Conservation (phyloP, 768 basidiomycete genomes). For the Boletus rubroflammeus region DNA sequence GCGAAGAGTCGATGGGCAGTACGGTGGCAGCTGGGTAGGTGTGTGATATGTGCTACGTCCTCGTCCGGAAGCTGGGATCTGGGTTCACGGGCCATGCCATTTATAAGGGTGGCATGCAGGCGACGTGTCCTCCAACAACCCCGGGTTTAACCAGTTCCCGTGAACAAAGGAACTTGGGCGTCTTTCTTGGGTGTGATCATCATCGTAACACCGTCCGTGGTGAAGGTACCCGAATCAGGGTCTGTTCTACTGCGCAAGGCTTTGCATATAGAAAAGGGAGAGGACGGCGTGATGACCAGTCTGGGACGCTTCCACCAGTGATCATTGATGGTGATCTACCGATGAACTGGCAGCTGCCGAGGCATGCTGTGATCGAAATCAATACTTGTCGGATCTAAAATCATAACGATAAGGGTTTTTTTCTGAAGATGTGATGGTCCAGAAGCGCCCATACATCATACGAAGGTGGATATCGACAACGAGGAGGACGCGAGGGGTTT, state of each 20-base stretch:
- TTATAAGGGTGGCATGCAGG: conserved; percentile 12
- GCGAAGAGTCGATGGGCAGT: conserved; percentile 1
- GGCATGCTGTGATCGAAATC: neutral
- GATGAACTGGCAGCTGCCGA: neutral
- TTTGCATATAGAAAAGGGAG: neutral
- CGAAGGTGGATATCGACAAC: neutral
- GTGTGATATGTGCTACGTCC: neutral
- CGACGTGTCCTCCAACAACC: neutral
- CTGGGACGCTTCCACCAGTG: neutral
- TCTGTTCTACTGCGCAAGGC: neutral
- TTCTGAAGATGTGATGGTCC: neutral
- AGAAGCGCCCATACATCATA: conserved; percentile 4
- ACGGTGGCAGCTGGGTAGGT: neutral
- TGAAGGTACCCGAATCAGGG: neutral
- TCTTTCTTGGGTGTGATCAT: neutral
- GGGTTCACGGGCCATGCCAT: neutral
- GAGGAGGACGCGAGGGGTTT: conserved; percentile 10
- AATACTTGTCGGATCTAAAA: neutral
- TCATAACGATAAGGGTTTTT: neutral
- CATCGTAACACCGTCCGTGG: neutral
- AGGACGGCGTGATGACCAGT: neutral
- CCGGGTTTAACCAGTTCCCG: neutral
- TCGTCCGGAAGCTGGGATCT: neutral
- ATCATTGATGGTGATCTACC: neutral
- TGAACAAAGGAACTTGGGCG: conserved; percentile 14